Evolutionary conservation across 2,329 filamentous ascomycete genomes (phyloP), one percentile per base, ranked within the genome.

Genomic region (Boeremia exigua): DNA sequence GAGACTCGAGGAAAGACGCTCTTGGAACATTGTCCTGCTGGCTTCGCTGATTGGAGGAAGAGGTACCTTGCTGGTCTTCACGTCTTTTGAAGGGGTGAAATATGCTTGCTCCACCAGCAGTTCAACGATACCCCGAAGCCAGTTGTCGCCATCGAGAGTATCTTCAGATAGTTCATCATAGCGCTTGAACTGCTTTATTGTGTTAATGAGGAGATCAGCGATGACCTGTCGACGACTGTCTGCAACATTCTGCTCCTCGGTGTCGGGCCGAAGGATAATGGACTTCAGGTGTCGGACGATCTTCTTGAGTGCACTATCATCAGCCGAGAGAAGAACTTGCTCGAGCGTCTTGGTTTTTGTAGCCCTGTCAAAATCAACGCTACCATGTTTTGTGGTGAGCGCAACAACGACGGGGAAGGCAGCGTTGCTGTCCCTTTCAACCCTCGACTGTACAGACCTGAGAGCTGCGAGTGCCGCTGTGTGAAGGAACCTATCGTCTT

Each of bases 271-370:
- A 5, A 78, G 72, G 38, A 85, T 77, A 14, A 82, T 67, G 6
- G 74, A 68, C 39, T 78, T 76, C 30, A 85, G 73, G 10, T 83
- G 72, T 7, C 84, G 80, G 19, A 87, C 80, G 30, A 88, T 84
- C 60, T 73, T 73, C 55, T 60, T 76, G 23, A 86, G 62, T 8
- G 78, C 75, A 25, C 78, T 71, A n/a, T 76, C 66, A 55, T 84
- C 83, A 8, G 86, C 83, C 38, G 83, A 82, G 48, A 86, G 81
- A 4, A 96, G 76, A 2, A 95, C 80, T 59, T 84, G 88, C 65
- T 96, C 91, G 1, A 96, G 79, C 0, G 91, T 94, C 76, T 94
- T 96, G 2, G 88, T 89, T 72, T 90, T 95, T 0, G 93, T 96
- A 54, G 89, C 82, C 60, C 90, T 88, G 70, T 98, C 95, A 68